phyloP scores from a whole-genome alignment of 2,329 filamentous ascomycete species.

The Cladorrhinum sp. region DNA sequence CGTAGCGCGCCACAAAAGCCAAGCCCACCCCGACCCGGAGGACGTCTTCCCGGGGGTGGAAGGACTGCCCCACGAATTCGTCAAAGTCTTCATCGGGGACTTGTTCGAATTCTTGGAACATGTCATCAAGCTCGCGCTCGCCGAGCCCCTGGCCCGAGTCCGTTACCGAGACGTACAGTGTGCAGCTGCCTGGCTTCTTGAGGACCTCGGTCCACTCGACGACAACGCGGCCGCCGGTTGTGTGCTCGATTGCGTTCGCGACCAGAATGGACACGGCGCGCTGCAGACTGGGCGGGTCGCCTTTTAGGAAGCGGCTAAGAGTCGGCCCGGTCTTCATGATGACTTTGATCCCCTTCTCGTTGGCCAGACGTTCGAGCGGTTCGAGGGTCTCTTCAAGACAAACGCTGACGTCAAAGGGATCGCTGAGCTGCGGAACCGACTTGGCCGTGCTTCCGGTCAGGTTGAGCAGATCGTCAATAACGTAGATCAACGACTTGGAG shows the following conservation, averaged over 20 bases:
- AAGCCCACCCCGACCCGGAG: conserved; percentile 67
- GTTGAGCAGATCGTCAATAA: conserved; percentile 88
- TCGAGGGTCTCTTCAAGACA: conserved; percentile 74
- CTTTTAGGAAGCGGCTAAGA: conserved; percentile 66
- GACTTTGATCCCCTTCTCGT: conserved; percentile 71
- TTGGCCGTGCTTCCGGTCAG: conserved; percentile 71
- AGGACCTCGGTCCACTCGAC: conserved; percentile 63
- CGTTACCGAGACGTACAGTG: conserved; percentile 69
- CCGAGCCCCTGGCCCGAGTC: conserved; percentile 58
- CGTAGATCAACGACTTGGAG: conserved; percentile 87
- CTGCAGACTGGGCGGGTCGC: conserved; percentile 74
- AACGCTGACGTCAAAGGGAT: conserved; percentile 67
- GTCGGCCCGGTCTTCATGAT: conserved; percentile 63
- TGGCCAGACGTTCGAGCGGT: conserved; percentile 68
- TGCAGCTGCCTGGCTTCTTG: conserved; percentile 44
- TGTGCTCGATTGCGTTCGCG: conserved; percentile 82
- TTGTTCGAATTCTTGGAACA: conserved; percentile 58
- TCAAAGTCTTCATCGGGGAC: conserved; percentile 39
- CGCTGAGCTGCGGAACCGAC: conserved; percentile 71
- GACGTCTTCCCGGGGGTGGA: conserved; percentile 36
- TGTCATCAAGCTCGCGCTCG: conserved; percentile 47
- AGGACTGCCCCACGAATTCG: conserved; percentile 32
- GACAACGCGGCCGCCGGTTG: conserved; percentile 61
- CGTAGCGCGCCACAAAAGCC: conserved; percentile 80
- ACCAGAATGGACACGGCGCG: conserved; percentile 79